Evolutionary conservation across 2,329 filamentous ascomycete genomes (phyloP), one percentile per base, ranked within the genome.

Genomic region (Thermothelomyces thermophilus): DNA sequence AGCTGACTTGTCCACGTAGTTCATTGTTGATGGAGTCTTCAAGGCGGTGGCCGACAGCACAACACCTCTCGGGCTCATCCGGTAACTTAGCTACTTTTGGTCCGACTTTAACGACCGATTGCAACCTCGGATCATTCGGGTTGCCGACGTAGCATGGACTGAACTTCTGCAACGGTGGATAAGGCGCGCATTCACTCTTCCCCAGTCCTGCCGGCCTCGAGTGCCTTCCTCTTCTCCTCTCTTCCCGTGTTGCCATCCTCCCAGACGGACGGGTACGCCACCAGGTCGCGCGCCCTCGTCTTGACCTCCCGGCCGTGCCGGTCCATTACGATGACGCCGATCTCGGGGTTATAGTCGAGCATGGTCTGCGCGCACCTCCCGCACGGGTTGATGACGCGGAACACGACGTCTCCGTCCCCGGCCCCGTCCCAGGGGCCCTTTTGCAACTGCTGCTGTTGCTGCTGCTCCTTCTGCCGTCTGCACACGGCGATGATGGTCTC

Each of bases 341-440:
- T 48, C 10, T 41, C 30, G 2, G 47, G 40, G n/a, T 51, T 51
- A 31, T 51, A 51, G 28, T 54, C 52, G 5, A 54, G 26, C 36
- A 54, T 7, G 7, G 43, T 42, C 35, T 54, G 52, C 2, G 44
- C 40, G 44, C 52, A 54, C n/a, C 52, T 26, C 0, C 52, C 48
- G 19, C 52, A 54, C 3, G 52, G 48, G 41, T 48, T 54, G 33
- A 51, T 34, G 3, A 54, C 41, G 16, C 30, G n/a, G 20, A 45
- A 41, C 28, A 34, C 22, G 17, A 26, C 20, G 14, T 35, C 26
- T 13, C 46, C 40, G n/a, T 28, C 22, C 16, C 24, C 33, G 6
- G n/a, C n/a, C 33, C 33, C 14, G 6, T 14, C 33, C 13, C 33
- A 11, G 33, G 33, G 13, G n/a, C n/a, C n/a, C n/a, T n/a, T n/a